Evolutionary conservation across 352 stramenopile species (phyloP), one percentile per base, ranked within the genome.

Genomic region (Hyaloperonospora arabidopsidis): DNA sequence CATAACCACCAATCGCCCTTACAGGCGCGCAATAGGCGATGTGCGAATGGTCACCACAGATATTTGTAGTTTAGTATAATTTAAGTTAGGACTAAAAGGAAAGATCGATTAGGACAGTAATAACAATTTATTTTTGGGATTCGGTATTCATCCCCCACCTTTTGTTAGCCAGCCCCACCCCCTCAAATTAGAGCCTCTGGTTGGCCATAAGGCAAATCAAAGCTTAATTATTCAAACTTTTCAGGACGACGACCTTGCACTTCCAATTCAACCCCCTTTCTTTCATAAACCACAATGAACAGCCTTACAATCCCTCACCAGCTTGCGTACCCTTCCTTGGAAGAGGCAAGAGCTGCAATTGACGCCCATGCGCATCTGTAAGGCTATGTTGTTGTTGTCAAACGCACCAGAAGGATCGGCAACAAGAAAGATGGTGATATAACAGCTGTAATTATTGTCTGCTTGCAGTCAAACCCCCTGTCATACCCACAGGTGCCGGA

Each of bases 401-500:
- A 41, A 15, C 35, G 12, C 35, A 41, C 35, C 4, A 41, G n/a
- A 41, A 41, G 35, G 35, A 11, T 41, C 12, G 12, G 35, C 35
- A 41, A 41, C 3, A 41, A 11, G 13, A 41, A 41, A 41, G 4
- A 41, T 11, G 35, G 35, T 18, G 35, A 41, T 18, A 11, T 41
- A 41, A 41, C 2, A 41, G 3, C 25, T 29, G 25, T 29, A 29
- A 29, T 29, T 29, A 10, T 18, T 41, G 3, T 29, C 7, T 29
- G 40, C 40, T 28, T 22, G n/a, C 40, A 22, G 18, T 45, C 40
- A 15, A 45, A 22, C 40, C 40, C 40, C 19, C 40, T n/a, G 40
- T 45, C 11, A 45, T 28, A 45, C 40, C 2, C 21, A 13, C 17
- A 25, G 19, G 11, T 15, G 40, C 25, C 7, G 7, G 40, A 45